These are phyloP conservation scores for Aspergillus coremiiformis DNA, from an alignment of 495 filamentous ascomycete genomes.

Conservation along the genomic window DNA sequence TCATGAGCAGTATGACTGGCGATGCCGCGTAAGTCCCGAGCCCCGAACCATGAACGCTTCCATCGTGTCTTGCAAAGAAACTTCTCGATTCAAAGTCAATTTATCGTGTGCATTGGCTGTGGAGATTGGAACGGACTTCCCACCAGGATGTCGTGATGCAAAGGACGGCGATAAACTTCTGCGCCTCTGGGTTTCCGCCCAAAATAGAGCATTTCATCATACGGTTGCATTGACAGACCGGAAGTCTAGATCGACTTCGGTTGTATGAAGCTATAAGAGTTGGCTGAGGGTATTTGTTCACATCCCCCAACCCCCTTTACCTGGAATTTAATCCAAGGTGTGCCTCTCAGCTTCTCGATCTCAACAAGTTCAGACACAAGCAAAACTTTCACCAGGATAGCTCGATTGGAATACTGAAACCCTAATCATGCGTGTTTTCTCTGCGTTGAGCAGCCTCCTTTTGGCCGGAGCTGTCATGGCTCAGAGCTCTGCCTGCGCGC, in stretches of 20 bases:
- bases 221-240: conserved; percentile 9
- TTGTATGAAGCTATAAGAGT: not conserved
- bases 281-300: not conserved
- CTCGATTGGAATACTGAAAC: not conserved
- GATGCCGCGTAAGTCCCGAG: conserved; percentile 1
- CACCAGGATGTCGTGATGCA: conserved; percentile 17
- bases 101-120: not conserved
- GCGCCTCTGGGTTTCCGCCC: not conserved
- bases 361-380: not conserved
- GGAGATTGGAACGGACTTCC: not conserved
- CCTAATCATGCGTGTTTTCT: conserved; percentile 17
- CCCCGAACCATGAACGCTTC: not conserved
- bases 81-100: conserved; percentile 1
- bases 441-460: conserved; percentile 13
- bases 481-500: conserved; percentile 17
- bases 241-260: not conserved
- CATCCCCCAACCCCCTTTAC: not conserved
- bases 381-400: not conserved
- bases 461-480: conserved; percentile 16
- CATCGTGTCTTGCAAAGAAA: not conserved
- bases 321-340: not conserved
- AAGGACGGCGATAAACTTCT: conserved; percentile 11
- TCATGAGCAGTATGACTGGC: not conserved
- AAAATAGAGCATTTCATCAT: conserved; percentile 17
- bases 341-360: too few species aligned